Percentiles rank a stretch among this genome's conserved stretches.
phyloP scores from a whole-genome alignment of 2,329 filamentous ascomycete species.

The Alternaria dauci region DNA sequence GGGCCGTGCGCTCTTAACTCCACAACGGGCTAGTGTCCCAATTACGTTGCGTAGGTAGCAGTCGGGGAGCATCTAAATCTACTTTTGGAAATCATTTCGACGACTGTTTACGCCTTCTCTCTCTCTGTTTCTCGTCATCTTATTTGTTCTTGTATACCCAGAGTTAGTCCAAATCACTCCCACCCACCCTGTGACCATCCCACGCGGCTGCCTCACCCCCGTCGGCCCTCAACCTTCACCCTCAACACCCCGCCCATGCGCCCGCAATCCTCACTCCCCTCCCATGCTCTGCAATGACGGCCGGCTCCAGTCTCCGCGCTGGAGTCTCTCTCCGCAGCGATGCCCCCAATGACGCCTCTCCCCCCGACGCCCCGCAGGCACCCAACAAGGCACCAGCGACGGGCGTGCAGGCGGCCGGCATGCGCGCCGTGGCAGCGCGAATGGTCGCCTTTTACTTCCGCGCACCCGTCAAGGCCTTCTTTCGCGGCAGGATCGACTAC shows the following conservation, averaged over 20 bases:
- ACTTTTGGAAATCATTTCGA: background rate
- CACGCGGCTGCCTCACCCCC: constrained; percentile 19
- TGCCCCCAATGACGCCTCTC: constrained; percentile 22
- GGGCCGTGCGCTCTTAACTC: constrained; percentile 20
- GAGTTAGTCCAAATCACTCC: background rate
- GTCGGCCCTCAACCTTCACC: background rate
- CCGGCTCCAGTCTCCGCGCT: constrained; percentile 46
- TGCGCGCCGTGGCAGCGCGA: constrained; percentile 83
- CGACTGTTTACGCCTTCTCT: background rate
- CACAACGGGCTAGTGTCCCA: constrained; percentile 3
- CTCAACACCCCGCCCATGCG: constrained; percentile 21
- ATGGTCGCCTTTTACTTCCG: constrained; percentile 90
- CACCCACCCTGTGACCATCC: constrained; percentile 18
- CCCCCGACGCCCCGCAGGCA: constrained; percentile 34
- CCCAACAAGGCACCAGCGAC: constrained; percentile 67
- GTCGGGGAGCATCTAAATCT: background rate
- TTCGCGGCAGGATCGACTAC: constrained; percentile 88
- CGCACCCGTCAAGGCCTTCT: constrained; percentile 90
- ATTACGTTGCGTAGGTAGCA: background rate
- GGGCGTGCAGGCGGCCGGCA: constrained; percentile 84
- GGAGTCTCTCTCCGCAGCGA: constrained; percentile 38
- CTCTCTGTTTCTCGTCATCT: background rate
- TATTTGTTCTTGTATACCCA: background rate
- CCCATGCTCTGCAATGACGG: constrained; percentile 49
- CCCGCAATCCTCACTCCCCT: constrained; percentile 24